phyloP scores from a whole-genome alignment of 164 flowering plant species.

The Platanus orientalis region DNA sequence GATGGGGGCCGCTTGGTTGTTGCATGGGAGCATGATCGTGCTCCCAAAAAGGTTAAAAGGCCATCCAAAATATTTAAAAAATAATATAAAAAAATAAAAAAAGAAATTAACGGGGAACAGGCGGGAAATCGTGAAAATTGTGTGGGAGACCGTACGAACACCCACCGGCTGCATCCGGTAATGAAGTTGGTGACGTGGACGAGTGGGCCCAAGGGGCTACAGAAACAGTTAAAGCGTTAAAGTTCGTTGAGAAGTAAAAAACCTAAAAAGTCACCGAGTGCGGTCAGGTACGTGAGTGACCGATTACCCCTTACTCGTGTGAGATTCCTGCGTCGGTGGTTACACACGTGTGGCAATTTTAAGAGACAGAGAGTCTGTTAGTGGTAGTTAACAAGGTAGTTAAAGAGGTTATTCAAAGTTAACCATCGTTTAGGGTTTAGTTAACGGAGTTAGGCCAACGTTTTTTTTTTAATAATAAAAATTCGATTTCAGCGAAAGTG shows the following conservation, averaged over 20 bases:
- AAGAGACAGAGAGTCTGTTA: conserved; percentile 14
- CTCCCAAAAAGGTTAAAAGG: conserved; percentile 17
- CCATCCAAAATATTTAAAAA: too few species aligned
- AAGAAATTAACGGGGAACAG: not conserved
- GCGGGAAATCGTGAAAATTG: not conserved
- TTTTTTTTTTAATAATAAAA: conserved; percentile 37
- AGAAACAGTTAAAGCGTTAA: not conserved
- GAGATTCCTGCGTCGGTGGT: too few species aligned
- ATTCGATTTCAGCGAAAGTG: conserved; percentile 14
- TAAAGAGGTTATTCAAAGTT: not conserved
- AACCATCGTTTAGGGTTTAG: conserved; percentile 14
- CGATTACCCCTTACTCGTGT: conserved; percentile 9
- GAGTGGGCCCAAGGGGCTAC: not conserved
- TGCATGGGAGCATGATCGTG: conserved; percentile 27
- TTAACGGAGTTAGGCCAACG: not conserved
- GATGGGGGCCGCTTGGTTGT: conserved; percentile 22
- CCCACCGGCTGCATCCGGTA: not conserved
- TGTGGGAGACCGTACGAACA: not conserved
- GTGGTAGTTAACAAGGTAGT: conserved; percentile 10
- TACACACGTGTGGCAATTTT: too few species aligned
- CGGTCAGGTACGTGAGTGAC: conserved; percentile 13
- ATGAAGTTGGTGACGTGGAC: not conserved
- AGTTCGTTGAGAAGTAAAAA: not conserved
- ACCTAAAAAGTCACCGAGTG: too few species aligned
- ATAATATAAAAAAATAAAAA: not conserved